Evolutionary conservation across 306 rosid genomes (phyloP).

Genomic region (Carpinus fangiana): DNA sequence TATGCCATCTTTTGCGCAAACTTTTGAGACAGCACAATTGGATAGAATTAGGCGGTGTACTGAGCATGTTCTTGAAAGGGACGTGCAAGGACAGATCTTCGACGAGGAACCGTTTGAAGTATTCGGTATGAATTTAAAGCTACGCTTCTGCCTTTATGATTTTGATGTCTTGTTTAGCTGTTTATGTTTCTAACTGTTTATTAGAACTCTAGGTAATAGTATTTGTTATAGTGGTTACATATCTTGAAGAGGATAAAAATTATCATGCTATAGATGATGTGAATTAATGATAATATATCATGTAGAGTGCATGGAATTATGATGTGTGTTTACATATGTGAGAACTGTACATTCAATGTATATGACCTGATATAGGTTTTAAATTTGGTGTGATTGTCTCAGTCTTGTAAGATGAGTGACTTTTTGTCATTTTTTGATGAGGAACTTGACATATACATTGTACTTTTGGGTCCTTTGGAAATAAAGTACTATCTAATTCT

Average conservation of each 20-base stretch:
- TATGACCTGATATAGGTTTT: neutral
- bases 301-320: neutral
- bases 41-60: constrained; percentile 66
- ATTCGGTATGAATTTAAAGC: constrained; percentile 41
- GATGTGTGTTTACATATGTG: neutral
- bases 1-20: constrained; percentile 40
- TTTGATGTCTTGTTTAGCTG: neutral
- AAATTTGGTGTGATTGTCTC: neutral
- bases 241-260: neutral
- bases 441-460: neutral
- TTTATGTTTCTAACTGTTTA: neutral
- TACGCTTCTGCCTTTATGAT: neutral
- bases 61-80: constrained; percentile 54
- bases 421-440: neutral
- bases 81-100: constrained; percentile 50
- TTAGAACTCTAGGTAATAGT: neutral
- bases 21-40: constrained; percentile 53
- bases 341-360: neutral
- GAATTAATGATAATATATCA: neutral
- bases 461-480: neutral
- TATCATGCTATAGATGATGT: neutral
- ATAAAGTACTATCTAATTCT: neutral
- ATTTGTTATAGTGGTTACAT: neutral
- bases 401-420: neutral
- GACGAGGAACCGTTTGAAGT: constrained; percentile 57